Evolutionary conservation across 495 filamentous ascomycete species (phyloP).

Genomic region (Penicillium roqueforti): DNA sequence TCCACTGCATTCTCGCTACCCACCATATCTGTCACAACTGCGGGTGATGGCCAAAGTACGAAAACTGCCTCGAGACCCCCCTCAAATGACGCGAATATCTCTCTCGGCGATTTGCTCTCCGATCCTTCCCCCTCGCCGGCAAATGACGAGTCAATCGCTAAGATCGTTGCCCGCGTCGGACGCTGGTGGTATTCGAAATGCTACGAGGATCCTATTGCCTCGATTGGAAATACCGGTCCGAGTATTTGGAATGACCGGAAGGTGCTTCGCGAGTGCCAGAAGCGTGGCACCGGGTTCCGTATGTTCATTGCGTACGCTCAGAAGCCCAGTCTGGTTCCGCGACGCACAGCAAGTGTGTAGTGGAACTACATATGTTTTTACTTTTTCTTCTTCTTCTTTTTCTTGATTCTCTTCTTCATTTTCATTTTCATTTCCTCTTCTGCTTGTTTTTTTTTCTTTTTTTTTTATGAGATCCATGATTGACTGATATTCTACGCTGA

Average conservation of each 20-base stretch:
- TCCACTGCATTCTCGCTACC: conserved; percentile 29
- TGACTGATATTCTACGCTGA: not conserved
- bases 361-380: conserved; percentile 1
- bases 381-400: not conserved
- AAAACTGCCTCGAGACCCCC: conserved; percentile 25
- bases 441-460: not conserved
- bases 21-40: conserved; percentile 22
- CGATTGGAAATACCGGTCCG: conserved; percentile 41
- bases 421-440: not conserved
- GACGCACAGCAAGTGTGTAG: conserved; percentile 56
- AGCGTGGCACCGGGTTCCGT: conserved; percentile 79
- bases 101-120: conserved; percentile 66
- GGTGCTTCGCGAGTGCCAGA: conserved; percentile 79
- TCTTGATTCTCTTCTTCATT: not conserved
- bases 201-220: conserved; percentile 68
- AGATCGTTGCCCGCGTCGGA: conserved; percentile 87
- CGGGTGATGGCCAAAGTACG: conserved; percentile 23
- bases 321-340: conserved; percentile 59
- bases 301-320: conserved; percentile 88
- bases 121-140: conserved; percentile 51
- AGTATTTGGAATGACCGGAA: conserved; percentile 80
- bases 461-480: conserved; percentile 6
- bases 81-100: conserved; percentile 50
- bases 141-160: conserved; percentile 76
- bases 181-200: conserved; percentile 95